Conservation (phyloP, 225 moss, liverwort and hornwort species). For the Bryum argenteum region DNA sequence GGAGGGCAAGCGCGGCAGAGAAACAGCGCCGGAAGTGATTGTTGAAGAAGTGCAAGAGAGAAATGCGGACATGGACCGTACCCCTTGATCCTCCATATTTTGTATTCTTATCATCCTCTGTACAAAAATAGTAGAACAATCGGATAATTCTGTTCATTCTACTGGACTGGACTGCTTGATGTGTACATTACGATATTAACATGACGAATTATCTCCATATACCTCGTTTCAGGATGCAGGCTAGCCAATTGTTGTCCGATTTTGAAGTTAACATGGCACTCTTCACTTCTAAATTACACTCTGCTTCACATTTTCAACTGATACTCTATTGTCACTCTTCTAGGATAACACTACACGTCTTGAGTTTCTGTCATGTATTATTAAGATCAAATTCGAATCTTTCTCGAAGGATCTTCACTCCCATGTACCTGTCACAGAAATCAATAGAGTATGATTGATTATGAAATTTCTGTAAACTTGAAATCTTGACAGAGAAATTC, state of each 20-base stretch:
- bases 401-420: conserved; percentile 2
- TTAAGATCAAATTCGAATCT: background rate
- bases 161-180: background rate
- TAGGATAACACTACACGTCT: no score
- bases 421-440: conserved; percentile 1
- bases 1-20: conserved; percentile 41
- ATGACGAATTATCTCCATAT: no score
- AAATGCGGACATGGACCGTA: conserved; percentile 29
- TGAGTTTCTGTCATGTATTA: no score
- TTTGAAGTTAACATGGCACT: no score
- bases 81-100: conserved; percentile 15
- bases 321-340: no score
- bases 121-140: conserved; percentile 12
- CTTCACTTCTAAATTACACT: no score
- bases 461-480: background rate
- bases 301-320: no score
- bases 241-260: no score
- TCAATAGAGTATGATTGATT: no score
- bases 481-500: background rate
- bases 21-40: conserved; percentile 39
- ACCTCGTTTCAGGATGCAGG: no score
- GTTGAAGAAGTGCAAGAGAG: conserved; percentile 40
- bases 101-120: conserved; percentile 13
- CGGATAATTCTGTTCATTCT: background rate
- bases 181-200: background rate